Percentiles rank a stretch among this genome's conserved stretches.
Evolutionary conservation across 805 yeast species (phyloP).

Genomic region (Saturnispora sanitii): DNA sequence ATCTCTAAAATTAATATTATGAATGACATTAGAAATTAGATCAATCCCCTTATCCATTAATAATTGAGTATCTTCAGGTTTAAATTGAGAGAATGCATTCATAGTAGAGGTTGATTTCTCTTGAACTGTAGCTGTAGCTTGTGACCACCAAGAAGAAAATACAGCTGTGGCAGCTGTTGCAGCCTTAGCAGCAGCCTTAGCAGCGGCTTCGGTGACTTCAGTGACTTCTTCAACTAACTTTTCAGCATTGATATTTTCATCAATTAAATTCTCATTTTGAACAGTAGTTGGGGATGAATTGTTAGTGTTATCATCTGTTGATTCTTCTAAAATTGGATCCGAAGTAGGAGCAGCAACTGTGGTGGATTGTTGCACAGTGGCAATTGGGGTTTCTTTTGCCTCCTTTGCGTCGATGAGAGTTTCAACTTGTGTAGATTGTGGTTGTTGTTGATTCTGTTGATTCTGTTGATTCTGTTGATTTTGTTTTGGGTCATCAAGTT

Average conservation of each 20-base stretch:
- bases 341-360: not conserved
- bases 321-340: not conserved
- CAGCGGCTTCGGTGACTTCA: not conserved
- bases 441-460: too few species aligned
- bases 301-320: not conserved
- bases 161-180: slow-evolving; percentile 30
- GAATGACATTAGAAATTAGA: slow-evolving; percentile 30
- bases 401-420: not conserved
- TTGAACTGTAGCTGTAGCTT: slow-evolving; percentile 57
- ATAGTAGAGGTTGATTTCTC: too few species aligned
- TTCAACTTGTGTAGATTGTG: too few species aligned
- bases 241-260: not conserved
- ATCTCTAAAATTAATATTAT: slow-evolving; percentile 27
- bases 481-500: slow-evolving; percentile 32
- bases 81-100: slow-evolving; percentile 41
- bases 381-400: not conserved
- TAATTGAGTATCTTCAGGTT: slow-evolving; percentile 29
- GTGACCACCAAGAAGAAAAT: slow-evolving; percentile 70
- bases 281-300: too few species aligned
- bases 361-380: not conserved
- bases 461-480: too few species aligned
- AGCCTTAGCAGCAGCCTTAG: not conserved
- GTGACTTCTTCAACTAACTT: not conserved
- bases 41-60: slow-evolving; percentile 17
- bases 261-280: not conserved